Base-by-base conservation (phyloP, 306 rosid genomes). In the Vicia sativa region DNA sequence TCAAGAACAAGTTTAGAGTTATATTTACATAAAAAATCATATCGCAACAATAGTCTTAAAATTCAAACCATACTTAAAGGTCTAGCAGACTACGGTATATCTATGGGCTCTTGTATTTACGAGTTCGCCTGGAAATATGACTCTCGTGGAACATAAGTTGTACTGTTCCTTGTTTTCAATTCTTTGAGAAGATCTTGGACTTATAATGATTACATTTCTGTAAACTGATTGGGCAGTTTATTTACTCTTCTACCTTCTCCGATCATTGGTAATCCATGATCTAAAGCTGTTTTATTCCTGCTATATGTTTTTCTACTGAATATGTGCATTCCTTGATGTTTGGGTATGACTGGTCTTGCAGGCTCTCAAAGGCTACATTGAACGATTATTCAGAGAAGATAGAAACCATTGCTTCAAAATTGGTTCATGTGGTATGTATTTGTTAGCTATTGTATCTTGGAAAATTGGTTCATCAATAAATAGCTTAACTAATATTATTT, bases 321-420 rank as follows among this genome's bases (percentile, higher is more conserved):
- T 66, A 23, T 66, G 46, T 39, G 67, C 18, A 50, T 55, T 70
- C 26, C 45, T 60, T 72, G 43, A 3, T 71, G 19, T 78, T 12
- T 60, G 29, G 67, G 50, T 61, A 29, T 54, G 65, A n/a, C 39
- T 35, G 31, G 35, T 62, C 49, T 39, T 81, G 65, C 87, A 91
- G 97, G 77, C 79, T 90, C 70, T 88, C 99, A 61, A 93, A 90
- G 81, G 89, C 86, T 46, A 37, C 76, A 53, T 56, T 93, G 80
- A 84, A 82, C 70, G 97, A 90, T 54, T 86, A 80, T 82, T 85
- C 95, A 14, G 90, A 86, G 82, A 93, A 88, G 88, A 80, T 90
- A 18, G 99, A 90, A 87, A 89, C 78, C 38, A 72, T 86, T 68
- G 95, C 99, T 53, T 86, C 92, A 49, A 86, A 82, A 50, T 65